These are phyloP conservation scores for Arabidopsis arenosa DNA, from an alignment of 345 rosid genomes.

Conservation along the genomic window DNA sequence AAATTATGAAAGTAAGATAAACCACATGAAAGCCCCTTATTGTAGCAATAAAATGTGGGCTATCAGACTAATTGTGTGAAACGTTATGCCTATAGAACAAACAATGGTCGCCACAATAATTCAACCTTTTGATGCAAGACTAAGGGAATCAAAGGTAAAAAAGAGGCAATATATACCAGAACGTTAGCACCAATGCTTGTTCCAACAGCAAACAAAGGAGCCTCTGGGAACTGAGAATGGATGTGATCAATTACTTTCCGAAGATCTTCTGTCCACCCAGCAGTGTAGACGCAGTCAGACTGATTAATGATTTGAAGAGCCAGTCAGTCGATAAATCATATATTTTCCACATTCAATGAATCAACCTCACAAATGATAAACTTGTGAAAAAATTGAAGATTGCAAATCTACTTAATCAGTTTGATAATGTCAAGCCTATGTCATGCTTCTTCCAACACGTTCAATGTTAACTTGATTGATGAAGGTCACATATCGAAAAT, in stretches of 20 bases:
- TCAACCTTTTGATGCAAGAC: background rate
- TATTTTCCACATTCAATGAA: background rate
- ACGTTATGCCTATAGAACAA: conserved; percentile 6
- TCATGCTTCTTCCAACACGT: conserved; percentile 6
- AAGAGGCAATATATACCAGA: conserved; percentile 56
- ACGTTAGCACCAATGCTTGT: conserved; percentile 95
- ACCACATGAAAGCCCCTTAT: background rate
- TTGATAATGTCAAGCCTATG: background rate
- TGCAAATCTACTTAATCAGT: background rate
- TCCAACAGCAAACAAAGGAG: conserved; percentile 83
- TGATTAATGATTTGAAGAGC: conserved; percentile 37
- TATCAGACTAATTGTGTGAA: background rate
- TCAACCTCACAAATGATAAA: conserved; percentile 1
- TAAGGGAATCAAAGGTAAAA: conserved; percentile 4
- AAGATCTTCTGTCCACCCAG: conserved; percentile 92
- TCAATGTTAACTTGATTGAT: background rate
- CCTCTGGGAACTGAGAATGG: conserved; percentile 67
- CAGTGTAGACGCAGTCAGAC: conserved; percentile 94
- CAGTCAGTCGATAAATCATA: conserved; percentile 8
- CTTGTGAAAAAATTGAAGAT: background rate
- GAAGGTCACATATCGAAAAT: background rate
- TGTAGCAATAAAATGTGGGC: background rate
- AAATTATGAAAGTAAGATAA: background rate
- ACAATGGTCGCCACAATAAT: background rate
- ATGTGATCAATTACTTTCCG: conserved; percentile 63